Conservation (phyloP, 2,329 filamentous ascomycete species). For the Exophiala sp. region DNA sequence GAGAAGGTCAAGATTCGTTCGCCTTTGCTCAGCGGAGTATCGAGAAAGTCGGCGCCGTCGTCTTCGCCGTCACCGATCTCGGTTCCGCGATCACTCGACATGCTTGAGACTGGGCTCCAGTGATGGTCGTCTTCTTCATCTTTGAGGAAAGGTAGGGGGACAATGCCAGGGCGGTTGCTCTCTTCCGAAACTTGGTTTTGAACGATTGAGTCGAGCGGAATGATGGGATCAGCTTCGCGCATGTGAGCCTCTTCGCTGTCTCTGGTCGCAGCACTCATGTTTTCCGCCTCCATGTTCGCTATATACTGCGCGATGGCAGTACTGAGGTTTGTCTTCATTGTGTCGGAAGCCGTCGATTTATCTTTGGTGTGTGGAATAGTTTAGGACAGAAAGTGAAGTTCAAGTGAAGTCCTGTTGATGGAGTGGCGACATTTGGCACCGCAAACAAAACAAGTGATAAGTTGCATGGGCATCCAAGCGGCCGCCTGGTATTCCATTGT, state of each 20-base stretch:
- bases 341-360: too few species aligned
- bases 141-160: not conserved
- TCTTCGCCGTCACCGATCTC: not conserved
- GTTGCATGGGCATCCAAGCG: not conserved
- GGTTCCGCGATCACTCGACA: not conserved
- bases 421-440: too few species aligned
- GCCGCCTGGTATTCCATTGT: too few species aligned
- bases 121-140: not conserved
- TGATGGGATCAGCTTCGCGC: not conserved
- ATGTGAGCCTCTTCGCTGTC: not conserved
- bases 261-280: not conserved
- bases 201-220: not conserved
- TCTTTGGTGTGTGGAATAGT: too few species aligned
- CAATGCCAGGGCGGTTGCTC: too few species aligned
- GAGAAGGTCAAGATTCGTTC: not conserved
- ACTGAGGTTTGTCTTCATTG: too few species aligned
- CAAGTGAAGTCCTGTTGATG: not conserved
- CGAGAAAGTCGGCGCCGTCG: not conserved
- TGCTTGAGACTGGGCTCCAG: not conserved
- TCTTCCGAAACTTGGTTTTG: too few species aligned
- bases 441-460: too few species aligned
- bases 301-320: too few species aligned
- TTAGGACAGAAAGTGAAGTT: not conserved
- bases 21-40: not conserved
- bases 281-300: not conserved